Base-by-base conservation (phyloP, 2,329 filamentous ascomycete species). In the Monosporascus sp. region DNA sequence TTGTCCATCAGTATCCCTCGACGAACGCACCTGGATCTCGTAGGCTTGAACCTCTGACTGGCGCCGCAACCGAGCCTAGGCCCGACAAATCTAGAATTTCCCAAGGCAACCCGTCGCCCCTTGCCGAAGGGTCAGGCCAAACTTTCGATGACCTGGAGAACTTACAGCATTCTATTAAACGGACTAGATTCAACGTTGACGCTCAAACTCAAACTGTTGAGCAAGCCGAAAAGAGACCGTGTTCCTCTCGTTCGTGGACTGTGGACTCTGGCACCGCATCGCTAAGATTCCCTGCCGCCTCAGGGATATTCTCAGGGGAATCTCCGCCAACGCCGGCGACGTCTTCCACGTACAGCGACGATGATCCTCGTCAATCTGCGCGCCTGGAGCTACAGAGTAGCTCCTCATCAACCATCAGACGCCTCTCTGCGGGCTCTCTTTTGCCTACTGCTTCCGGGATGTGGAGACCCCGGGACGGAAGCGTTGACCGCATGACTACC, bases 391-490 rank as follows among this genome's bases (percentile, higher is more conserved):
- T 58, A 26, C 60, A 63, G 46, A 52, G 58, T 47, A 49, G 50
- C 26, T 37, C 53, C 24, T 64, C 63, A 17, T 60, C 66, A 22
- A 58, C 58, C 3, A 59, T 66, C 46, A 66, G 65, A 49, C 66
- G 82, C 17, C 72, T 89, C 22, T 87, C 85, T 8, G 84, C 89
- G 35, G 82, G 81, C 60, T 88, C 85, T 14, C 69, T 89, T 7
- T 70, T 89, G 5, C 79, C 79, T 3, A 75, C 79, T 17, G 74
- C 79, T 19, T 71, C 76, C 0, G 72, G 73, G 7, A 62, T 63
- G 5, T 56, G 58, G 37, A 53, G 57, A n/a, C 40, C 60, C 37
- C 58, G 57, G 45, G 63, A 64, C 17, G 60, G 60, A 27, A 60
- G 53, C 37, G 48, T 51, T 45, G 53, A 60, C 49, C 59, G 62